These are phyloP conservation scores for Psophocarpus tetragonolobus DNA, from an alignment of 306 rosid genomes.

Conservation along the genomic window DNA sequence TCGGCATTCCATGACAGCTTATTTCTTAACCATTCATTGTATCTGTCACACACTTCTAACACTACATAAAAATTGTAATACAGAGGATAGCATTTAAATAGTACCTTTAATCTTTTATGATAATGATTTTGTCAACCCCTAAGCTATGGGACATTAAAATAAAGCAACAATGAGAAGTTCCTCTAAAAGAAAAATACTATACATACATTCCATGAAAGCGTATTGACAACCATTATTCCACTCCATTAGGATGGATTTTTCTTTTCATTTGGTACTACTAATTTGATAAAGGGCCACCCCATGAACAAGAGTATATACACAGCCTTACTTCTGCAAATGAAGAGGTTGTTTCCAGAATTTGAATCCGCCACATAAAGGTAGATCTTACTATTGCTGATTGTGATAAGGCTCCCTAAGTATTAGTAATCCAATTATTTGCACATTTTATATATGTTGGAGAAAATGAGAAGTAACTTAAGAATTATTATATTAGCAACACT, in stretches of 20 bases:
- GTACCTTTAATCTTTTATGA: conserved; percentile 17
- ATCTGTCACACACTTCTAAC: conserved; percentile 1
- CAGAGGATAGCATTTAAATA: conserved; percentile 15
- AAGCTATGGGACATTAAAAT: neutral
- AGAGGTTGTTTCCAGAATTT: neutral
- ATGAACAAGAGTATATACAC: neutral
- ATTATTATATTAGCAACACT: conserved; percentile 1
- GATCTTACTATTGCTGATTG: neutral
- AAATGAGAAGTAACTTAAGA: conserved; percentile 17
- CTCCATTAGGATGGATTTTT: neutral
- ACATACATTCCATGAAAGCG: neutral
- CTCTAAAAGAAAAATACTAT: conserved; percentile 9
- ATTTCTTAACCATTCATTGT: conserved; percentile 6
- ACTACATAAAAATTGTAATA: conserved; percentile 6
- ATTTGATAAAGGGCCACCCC: neutral
- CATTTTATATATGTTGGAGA: neutral
- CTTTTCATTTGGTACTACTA: conserved; percentile 7
- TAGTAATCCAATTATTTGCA: conserved; percentile 2
- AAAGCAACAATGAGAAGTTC: conserved; percentile 8
- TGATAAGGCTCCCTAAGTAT: neutral
- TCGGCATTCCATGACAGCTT: conserved; percentile 11
- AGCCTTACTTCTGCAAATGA: neutral
- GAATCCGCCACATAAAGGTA: neutral
- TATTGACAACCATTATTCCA: conserved; percentile 7
- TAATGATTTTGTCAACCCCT: conserved; percentile 4